Conservation (phyloP, 2,329 filamentous ascomycete species). For the Stagonosporopsis tanaceti region DNA sequence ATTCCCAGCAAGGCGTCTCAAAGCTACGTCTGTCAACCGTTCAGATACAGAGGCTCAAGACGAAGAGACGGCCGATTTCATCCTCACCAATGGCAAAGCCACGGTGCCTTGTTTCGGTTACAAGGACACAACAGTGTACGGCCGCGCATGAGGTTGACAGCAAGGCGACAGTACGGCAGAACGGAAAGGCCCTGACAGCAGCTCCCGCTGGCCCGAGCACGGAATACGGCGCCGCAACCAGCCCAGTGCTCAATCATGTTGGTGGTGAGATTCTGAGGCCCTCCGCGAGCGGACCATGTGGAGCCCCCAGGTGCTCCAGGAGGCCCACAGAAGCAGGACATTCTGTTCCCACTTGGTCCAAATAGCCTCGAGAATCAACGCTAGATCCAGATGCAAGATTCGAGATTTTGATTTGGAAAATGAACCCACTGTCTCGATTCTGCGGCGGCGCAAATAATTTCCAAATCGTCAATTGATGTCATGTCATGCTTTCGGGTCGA, state of each 20-base stretch:
- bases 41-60: not conserved
- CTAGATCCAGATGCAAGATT: conserved; percentile 6
- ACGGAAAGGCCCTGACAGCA: conserved; percentile 21
- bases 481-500: conserved; percentile 30
- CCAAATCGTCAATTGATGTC: conserved; percentile 20
- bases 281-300: conserved; percentile 15
- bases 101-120: not conserved
- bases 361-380: conserved; percentile 5
- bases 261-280: conserved; percentile 24
- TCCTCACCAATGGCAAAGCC: not conserved
- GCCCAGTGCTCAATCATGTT: conserved; percentile 25
- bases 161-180: conserved; percentile 25
- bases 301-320: conserved; percentile 20
- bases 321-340: conserved; percentile 20
- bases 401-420: conserved; percentile 10
- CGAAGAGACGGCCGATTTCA: not conserved
- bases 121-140: not conserved
- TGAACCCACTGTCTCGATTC: not conserved
- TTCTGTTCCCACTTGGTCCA: conserved; percentile 17
- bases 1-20: not conserved
- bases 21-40: not conserved
- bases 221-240: conserved; percentile 23
- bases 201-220: conserved; percentile 35
- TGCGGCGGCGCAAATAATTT: not conserved
- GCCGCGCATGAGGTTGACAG: conserved; percentile 12